phyloP scores from a whole-genome alignment of 1,284 basidiomycete species.

The Leccinum angustisporum region DNA sequence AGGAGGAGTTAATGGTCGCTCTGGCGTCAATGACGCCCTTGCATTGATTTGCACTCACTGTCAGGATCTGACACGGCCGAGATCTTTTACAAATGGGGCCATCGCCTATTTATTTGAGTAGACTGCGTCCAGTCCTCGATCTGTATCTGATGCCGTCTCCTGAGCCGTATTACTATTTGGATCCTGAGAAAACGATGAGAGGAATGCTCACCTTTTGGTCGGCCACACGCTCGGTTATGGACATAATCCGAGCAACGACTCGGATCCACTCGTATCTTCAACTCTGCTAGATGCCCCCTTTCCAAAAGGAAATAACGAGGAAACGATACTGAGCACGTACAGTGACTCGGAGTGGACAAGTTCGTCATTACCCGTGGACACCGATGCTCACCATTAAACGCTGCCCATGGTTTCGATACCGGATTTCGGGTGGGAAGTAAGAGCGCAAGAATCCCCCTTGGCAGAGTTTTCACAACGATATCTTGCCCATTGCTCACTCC shows the following conservation, averaged over 20 bases:
- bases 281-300: slow-evolving; percentile 77
- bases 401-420: slow-evolving; percentile 90
- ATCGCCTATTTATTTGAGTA: slow-evolving; percentile 57
- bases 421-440: slow-evolving; percentile 96
- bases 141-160: slow-evolving; percentile 89
- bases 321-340: slow-evolving; percentile 68
- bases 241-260: slow-evolving; percentile 85
- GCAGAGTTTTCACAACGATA: slow-evolving; percentile 89
- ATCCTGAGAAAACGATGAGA: slow-evolving; percentile 47
- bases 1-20: slow-evolving; percentile 36
- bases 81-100: slow-evolving; percentile 51
- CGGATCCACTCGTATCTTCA: slow-evolving; percentile 82
- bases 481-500: slow-evolving; percentile 90
- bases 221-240: slow-evolving; percentile 83
- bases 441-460: slow-evolving; percentile 87
- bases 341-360: neutral
- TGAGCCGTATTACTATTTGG: slow-evolving; percentile 72
- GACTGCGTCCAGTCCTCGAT: slow-evolving; percentile 91
- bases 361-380: neutral
- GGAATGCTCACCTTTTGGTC: slow-evolving; percentile 62
- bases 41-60: slow-evolving; percentile 34
- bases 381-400: slow-evolving; percentile 77
- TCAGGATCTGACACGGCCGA: slow-evolving; percentile 41
- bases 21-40: slow-evolving; percentile 33
- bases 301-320: slow-evolving; percentile 96